These are phyloP conservation scores for Pyrenophora seminiperda DNA, from an alignment of 2,329 filamentous ascomycete genomes.

Conservation along the genomic window DNA sequence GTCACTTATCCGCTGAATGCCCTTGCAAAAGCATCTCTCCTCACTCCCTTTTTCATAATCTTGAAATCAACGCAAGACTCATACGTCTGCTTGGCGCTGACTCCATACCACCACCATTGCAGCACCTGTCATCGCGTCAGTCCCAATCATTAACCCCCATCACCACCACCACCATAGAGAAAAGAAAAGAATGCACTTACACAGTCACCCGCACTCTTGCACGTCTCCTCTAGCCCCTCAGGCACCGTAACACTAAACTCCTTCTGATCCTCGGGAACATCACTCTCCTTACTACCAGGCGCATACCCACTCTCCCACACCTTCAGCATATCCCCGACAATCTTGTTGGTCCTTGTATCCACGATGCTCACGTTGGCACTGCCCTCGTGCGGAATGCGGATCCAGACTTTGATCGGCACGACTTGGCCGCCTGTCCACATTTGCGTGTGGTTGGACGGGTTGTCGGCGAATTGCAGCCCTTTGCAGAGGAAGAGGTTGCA, in stretches of 20 bases:
- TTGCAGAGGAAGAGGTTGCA: conserved; percentile 63
- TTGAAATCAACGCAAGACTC: conserved; percentile 66
- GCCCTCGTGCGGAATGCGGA: conserved; percentile 60
- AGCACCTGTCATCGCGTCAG: conserved; percentile 45
- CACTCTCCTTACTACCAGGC: conserved; percentile 23
- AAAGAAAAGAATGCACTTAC: conserved; percentile 21
- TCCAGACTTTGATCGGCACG: conserved; percentile 52
- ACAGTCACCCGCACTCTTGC: conserved; percentile 55
- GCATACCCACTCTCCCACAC: conserved; percentile 41
- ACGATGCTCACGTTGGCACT: conserved; percentile 65
- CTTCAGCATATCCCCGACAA: conserved; percentile 52
- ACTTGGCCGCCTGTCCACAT: conserved; percentile 55
- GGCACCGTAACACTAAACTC: conserved; percentile 61
- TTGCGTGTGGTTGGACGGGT: conserved; percentile 56
- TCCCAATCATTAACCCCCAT: background rate
- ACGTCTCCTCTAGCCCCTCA: conserved; percentile 50
- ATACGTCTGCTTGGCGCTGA: conserved; percentile 62
- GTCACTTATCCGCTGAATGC: conserved; percentile 7
- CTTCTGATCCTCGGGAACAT: conserved; percentile 51
- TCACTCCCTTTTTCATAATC: conserved; percentile 25
- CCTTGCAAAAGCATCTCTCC: background rate
- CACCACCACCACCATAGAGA: background rate
- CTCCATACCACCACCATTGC: conserved; percentile 67
- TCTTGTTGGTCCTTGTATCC: conserved; percentile 58
- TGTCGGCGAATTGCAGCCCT: conserved; percentile 63